phyloP scores from a whole-genome alignment of 768 basidiomycete genomes.

The Epithele typhae region DNA sequence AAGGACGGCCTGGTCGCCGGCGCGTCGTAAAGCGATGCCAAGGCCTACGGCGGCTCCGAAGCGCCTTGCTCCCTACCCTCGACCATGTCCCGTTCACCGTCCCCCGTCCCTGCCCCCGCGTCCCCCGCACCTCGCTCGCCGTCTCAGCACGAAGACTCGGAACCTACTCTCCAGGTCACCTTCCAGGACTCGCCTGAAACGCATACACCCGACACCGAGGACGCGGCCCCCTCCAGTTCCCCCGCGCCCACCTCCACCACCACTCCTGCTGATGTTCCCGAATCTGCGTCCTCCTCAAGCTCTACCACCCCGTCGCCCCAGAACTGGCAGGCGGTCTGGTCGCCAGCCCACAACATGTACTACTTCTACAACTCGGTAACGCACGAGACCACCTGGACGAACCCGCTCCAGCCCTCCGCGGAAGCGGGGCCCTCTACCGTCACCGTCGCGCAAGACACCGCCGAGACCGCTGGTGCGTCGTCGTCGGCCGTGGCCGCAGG shows the following conservation, averaged over 20 bases:
- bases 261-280: conserved; percentile 1
- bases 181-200: too few species aligned
- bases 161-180: background rate
- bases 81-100: conserved; percentile 17
- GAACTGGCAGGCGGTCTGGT: conserved; percentile 79
- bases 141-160: background rate
- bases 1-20: too few species aligned
- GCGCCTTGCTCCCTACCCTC: background rate
- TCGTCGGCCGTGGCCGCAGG: conserved; percentile 24
- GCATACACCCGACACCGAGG: too few species aligned
- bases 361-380: conserved; percentile 80
- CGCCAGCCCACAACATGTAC: conserved; percentile 73
- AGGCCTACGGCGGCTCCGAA: too few species aligned
- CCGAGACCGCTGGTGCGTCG: conserved; percentile 4
- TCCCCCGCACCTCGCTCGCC: background rate
- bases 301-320: conserved; percentile 6
- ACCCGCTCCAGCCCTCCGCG: conserved; percentile 51
- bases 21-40: too few species aligned
- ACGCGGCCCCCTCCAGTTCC: too few species aligned
- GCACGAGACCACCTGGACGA: conserved; percentile 80
- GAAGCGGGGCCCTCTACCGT: conserved; percentile 23
- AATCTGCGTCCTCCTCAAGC: conserved; percentile 7
- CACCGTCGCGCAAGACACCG: conserved; percentile 4
- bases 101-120: conserved; percentile 9
- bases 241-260: background rate